Conservation (phyloP, 805 yeast genomes). For the Kodamaea nitidulidarum region DNA sequence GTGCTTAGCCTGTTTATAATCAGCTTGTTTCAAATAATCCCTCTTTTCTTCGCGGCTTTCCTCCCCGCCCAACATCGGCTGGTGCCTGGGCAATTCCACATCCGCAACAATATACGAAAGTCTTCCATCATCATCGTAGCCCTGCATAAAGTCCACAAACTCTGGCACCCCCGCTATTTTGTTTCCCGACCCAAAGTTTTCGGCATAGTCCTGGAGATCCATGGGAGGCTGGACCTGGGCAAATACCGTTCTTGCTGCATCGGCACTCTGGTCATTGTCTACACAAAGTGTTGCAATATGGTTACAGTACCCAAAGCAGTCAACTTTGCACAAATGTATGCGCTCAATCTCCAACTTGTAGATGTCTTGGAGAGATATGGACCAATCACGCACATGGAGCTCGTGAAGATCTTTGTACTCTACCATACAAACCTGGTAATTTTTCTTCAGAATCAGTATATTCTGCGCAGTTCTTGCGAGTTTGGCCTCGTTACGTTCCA, state of each 20-base stretch:
- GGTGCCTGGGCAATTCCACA: conserved; percentile 32
- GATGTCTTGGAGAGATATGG: conserved; percentile 52
- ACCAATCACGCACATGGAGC: conserved; percentile 72
- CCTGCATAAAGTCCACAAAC: conserved; percentile 55
- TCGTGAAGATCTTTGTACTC: conserved; percentile 55
- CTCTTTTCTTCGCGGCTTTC: background rate
- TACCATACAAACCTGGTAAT: conserved; percentile 54
- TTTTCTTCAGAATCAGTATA: conserved; percentile 42
- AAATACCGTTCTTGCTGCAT: conserved; percentile 58
- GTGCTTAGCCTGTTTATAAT: too few relatives aligned
- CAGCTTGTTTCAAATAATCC: too few relatives aligned
- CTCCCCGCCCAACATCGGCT: conserved; percentile 16
- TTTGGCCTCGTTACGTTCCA: conserved; percentile 55
- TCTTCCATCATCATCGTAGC: conserved; percentile 22
- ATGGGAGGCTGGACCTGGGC: conserved; percentile 62
- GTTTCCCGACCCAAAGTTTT: conserved; percentile 60
- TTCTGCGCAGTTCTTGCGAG: conserved; percentile 46
- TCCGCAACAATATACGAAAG: conserved; percentile 21
- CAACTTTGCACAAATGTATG: conserved; percentile 62
- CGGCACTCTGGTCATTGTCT: conserved; percentile 73
- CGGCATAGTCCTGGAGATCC: conserved; percentile 55
- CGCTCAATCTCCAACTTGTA: conserved; percentile 72
- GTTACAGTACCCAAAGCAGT: conserved; percentile 76
- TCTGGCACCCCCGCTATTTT: conserved; percentile 55
- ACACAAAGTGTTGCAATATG: conserved; percentile 72